Percentiles rank a stretch among this genome's conserved stretches.
Conservation (phyloP, 192 early-diverging fungal genomes). For the Paraglomus brasilianum region DNA sequence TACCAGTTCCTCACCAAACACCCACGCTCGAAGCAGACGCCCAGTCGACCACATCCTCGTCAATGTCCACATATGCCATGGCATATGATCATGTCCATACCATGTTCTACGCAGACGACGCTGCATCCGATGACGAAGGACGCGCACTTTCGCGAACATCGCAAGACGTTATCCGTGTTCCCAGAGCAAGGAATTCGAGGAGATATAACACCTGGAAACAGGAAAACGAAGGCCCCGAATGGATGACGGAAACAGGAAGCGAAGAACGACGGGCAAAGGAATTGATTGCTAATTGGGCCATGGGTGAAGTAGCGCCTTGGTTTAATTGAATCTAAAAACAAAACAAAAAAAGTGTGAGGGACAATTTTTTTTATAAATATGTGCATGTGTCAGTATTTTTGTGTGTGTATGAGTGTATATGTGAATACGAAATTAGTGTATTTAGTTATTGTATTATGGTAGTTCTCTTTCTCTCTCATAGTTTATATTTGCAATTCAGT, state of each 20-base stretch:
- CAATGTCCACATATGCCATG: too few relatives aligned
- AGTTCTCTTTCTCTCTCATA: too few relatives aligned
- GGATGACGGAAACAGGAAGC: neutral
- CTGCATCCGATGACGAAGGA: neutral
- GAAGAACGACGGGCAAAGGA: neutral
- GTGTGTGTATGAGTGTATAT: too few relatives aligned
- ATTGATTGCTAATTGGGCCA: conserved; percentile 8
- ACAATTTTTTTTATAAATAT: neutral
- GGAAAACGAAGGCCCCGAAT: neutral
- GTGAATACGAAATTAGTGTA: too few relatives aligned
- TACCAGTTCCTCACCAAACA: too few relatives aligned
- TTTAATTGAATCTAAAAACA: neutral
- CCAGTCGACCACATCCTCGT: too few relatives aligned
- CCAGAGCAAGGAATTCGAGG: too few relatives aligned
- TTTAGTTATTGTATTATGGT: too few relatives aligned
- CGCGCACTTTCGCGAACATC: neutral
- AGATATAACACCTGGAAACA: neutral
- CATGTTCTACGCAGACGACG: conserved; percentile 4
- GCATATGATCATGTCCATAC: neutral
- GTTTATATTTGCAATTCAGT: too few relatives aligned
- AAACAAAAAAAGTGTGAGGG: neutral
- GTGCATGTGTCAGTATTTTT: too few relatives aligned
- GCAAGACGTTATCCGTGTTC: too few relatives aligned
- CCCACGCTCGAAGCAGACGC: too few relatives aligned
- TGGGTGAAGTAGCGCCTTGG: conserved; percentile 3